Evolutionary conservation across 495 filamentous ascomycete genomes (phyloP).

Genomic region (Trichoderma gamsii): DNA sequence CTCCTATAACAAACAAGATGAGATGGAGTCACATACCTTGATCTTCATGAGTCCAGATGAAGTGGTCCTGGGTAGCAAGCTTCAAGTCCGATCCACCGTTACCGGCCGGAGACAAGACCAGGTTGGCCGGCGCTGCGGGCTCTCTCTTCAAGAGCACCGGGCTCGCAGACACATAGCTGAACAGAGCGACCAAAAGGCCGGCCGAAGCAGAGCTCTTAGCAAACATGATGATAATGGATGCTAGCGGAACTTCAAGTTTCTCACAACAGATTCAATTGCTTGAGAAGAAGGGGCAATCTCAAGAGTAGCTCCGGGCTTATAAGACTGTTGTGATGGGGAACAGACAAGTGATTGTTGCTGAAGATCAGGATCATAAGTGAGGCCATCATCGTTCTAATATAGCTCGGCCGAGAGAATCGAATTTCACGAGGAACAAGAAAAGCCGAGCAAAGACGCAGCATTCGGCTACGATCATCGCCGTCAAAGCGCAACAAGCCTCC

Average conservation of each 20-base stretch:
- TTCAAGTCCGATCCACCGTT: not conserved
- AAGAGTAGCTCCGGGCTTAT: slow-evolving; percentile 3
- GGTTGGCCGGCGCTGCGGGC: not conserved
- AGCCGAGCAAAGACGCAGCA: not conserved
- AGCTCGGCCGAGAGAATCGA: not conserved
- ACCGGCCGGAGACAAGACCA: not conserved
- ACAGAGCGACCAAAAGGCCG: not conserved
- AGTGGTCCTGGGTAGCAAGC: not conserved
- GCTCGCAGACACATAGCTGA: not conserved
- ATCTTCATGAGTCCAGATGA: not conserved
- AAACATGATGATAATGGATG: slow-evolving; percentile 1
- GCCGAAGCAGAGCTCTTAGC: not conserved
- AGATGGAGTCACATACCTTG: not conserved
- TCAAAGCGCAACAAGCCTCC: not conserved
- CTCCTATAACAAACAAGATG: not conserved
- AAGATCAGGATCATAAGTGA: not conserved
- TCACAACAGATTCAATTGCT: not conserved
- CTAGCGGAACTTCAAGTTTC: not conserved
- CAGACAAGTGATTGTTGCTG: not conserved
- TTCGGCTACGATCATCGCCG: not conserved
- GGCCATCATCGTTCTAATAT: slow-evolving; percentile 7
- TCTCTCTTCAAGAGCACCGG: not conserved
- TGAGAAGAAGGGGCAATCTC: not conserved
- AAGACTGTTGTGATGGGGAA: not conserved
- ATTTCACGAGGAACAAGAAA: not conserved